These are phyloP conservation scores for Boletus sp. DNA, from an alignment of 768 basidiomycete species.

Conservation along the genomic window DNA sequence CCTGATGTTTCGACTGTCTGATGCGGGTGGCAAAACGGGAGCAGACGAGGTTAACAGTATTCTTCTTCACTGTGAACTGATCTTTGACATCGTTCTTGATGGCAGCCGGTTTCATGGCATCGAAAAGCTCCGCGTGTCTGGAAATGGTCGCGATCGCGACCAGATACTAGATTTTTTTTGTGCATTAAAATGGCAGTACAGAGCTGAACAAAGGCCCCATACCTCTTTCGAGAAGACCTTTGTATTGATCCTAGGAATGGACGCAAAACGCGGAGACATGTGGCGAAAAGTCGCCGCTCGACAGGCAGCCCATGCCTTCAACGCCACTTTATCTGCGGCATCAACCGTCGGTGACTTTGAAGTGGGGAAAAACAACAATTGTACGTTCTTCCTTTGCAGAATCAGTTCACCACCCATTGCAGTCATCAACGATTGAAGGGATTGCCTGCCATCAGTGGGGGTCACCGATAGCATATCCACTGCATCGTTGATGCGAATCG, in stretches of 20 bases:
- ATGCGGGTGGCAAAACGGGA: conserved; percentile 46
- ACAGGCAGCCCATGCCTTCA: conserved; percentile 47
- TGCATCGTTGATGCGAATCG: conserved; percentile 32
- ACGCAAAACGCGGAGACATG: conserved; percentile 15
- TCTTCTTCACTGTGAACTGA: conserved; percentile 29
- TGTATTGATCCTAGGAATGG: conserved; percentile 23
- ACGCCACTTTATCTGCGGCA: conserved; percentile 25
- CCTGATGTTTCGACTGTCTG: conserved; percentile 37
- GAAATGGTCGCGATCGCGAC: conserved; percentile 46
- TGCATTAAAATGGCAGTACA: not conserved
- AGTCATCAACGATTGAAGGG: conserved; percentile 33
- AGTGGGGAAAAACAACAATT: conserved; percentile 29
- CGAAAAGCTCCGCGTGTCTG: conserved; percentile 44
- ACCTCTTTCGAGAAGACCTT: conserved; percentile 32
- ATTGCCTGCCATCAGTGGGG: conserved; percentile 24
- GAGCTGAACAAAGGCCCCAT: not conserved
- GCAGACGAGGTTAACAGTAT: conserved; percentile 34
- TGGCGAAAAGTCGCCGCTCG: conserved; percentile 29
- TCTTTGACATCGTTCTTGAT: conserved; percentile 36
- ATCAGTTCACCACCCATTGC: conserved; percentile 38
- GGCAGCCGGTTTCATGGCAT: conserved; percentile 44
- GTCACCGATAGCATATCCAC: conserved; percentile 43
- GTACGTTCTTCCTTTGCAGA: conserved; percentile 28
- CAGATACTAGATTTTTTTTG: conserved; percentile 35
- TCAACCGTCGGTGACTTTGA: conserved; percentile 17